Evolutionary conservation across 306 rosid species (phyloP).

Genomic region (Prunus fruticosa): DNA sequence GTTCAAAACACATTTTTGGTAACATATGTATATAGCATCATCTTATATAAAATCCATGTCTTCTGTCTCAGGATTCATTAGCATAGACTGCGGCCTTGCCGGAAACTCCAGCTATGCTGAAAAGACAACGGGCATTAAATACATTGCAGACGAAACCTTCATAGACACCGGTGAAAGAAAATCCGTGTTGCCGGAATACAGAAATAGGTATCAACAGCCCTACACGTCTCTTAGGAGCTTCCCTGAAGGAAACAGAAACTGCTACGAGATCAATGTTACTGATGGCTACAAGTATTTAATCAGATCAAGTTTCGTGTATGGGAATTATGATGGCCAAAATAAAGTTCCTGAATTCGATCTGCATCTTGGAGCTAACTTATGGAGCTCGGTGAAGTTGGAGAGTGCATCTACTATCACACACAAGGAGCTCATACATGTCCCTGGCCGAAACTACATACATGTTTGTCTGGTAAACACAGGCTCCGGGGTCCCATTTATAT

Average conservation of each 20-base stretch:
- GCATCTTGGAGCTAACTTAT: slow-evolving; percentile 40
- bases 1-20: neutral
- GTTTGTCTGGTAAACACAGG: slow-evolving; percentile 45
- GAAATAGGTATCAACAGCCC: neutral
- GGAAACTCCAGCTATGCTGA: slow-evolving; percentile 8
- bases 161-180: slow-evolving; percentile 24
- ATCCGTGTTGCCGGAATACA: neutral
- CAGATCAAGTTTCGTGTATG: slow-evolving; percentile 39
- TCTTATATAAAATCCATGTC: neutral
- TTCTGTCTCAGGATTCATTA: slow-evolving; percentile 21
- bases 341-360: slow-evolving; percentile 27
- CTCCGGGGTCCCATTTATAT: slow-evolving; percentile 42
- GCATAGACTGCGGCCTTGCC: slow-evolving; percentile 25
- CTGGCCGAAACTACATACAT: slow-evolving; percentile 16
- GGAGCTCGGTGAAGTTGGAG: slow-evolving; percentile 14
- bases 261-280: slow-evolving; percentile 41
- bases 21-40: no score
- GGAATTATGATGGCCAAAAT: slow-evolving; percentile 39
- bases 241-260: slow-evolving; percentile 40
- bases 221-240: slow-evolving; percentile 41
- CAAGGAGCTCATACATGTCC: slow-evolving; percentile 34
- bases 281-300: slow-evolving; percentile 36
- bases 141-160: slow-evolving; percentile 26
- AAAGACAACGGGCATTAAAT: slow-evolving; percentile 1
- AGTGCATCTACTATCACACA: neutral